These are phyloP conservation scores for Thamnidium elegans DNA, from an alignment of 192 early-diverging fungal species.

Conservation along the genomic window DNA sequence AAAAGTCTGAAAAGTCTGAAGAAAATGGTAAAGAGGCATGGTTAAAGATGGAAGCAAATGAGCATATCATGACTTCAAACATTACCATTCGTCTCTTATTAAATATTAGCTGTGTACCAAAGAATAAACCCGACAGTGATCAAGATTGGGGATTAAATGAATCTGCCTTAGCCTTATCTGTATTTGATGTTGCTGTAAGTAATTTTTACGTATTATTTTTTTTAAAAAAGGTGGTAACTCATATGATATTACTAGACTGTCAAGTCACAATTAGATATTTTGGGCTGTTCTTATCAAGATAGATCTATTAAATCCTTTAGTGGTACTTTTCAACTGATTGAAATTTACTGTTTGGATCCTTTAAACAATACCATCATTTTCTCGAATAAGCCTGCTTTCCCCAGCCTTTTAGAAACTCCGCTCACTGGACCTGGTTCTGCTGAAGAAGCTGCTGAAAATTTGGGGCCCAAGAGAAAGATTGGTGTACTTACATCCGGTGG, in stretches of 20 bases:
- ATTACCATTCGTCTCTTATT: conserved; percentile 1
- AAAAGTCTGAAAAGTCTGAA: background rate
- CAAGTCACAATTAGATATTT: conserved; percentile 30
- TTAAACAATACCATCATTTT: conserved; percentile 79
- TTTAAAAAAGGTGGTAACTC: background rate
- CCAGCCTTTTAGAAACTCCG: conserved; percentile 3
- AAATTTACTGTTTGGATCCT: conserved; percentile 69
- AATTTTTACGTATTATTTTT: background rate
- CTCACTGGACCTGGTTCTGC: background rate
- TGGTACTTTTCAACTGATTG: conserved; percentile 24
- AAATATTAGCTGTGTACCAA: background rate
- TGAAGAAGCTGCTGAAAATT: conserved; percentile 5
- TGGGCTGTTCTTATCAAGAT: conserved; percentile 40
- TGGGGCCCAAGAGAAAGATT: conserved; percentile 51
- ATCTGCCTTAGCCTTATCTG: conserved; percentile 1
- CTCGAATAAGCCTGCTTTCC: conserved; percentile 48
- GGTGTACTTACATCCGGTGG: conserved; percentile 92
- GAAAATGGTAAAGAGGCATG: background rate
- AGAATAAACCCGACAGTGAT: background rate
- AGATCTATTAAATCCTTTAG: conserved; percentile 17
- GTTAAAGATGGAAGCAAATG: conserved; percentile 4
- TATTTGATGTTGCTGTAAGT: conserved; percentile 2
- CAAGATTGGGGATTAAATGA: conserved; percentile 5
- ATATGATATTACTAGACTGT: conserved; percentile 25
- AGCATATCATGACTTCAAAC: conserved; percentile 7